Percentiles rank a stretch among this genome's conserved stretches.
Evolutionary conservation across 1,139 yeast species (phyloP).

Genomic region (Magnusiomyces fungicola): DNA sequence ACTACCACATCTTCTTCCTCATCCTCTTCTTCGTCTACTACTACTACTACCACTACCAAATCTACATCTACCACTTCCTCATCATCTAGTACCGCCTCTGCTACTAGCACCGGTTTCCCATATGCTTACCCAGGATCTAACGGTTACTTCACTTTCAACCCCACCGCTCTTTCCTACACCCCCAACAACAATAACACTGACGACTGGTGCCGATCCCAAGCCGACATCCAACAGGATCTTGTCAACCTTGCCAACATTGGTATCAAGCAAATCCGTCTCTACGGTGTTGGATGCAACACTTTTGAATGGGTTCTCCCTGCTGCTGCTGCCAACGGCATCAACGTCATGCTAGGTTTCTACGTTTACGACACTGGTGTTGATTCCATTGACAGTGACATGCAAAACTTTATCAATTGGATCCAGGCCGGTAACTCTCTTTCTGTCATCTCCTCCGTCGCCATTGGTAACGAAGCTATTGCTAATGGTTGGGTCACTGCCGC

Average conservation of each 20-base stretch:
- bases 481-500: slow-evolving; percentile 51
- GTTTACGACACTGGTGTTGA: slow-evolving; percentile 53
- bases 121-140: slow-evolving; percentile 3
- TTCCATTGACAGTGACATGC: slow-evolving; percentile 57
- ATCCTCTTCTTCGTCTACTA: too few species aligned
- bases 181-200: slow-evolving; percentile 65
- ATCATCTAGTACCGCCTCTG: too few species aligned
- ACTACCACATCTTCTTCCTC: too few species aligned
- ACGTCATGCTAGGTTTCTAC: slow-evolving; percentile 85
- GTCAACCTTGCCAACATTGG: slow-evolving; percentile 51
- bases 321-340: slow-evolving; percentile 52
- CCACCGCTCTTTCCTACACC: slow-evolving; percentile 63
- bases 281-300: slow-evolving; percentile 81
- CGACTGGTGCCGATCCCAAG: slow-evolving; percentile 56
- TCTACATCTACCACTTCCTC: too few species aligned
- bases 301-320: slow-evolving; percentile 58
- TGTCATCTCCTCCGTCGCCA: slow-evolving; percentile 62
- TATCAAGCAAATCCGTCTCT: slow-evolving; percentile 59
- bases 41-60: too few species aligned
- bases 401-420: slow-evolving; percentile 44
- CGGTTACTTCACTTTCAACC: slow-evolving; percentile 31
- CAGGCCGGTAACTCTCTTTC: slow-evolving; percentile 47
- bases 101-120: too few species aligned
- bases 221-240: slow-evolving; percentile 53
- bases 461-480: slow-evolving; percentile 82